Evolutionary conservation across 176 grass and related monocot species (phyloP), one percentile per base, ranked within the genome.

Genomic region (Carex littledalei): DNA sequence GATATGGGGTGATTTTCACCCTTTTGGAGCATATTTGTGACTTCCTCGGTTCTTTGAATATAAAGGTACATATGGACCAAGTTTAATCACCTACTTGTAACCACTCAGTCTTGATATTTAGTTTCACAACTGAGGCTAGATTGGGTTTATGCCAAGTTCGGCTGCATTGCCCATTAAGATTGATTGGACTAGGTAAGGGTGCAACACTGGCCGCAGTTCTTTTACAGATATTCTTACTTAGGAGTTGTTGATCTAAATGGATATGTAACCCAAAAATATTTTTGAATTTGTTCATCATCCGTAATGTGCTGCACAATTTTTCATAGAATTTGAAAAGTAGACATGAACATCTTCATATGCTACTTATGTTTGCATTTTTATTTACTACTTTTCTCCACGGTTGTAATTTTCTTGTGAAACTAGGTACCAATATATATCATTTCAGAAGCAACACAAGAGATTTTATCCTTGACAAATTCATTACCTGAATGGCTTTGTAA

Each of bases 401-500:
- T 73, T 76, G 14, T 74, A 90, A 76, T 67, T 0, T 79, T 59
- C 53, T 65, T 67, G 31, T 88, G 26, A 41, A 49, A 86, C 5
- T 70, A 95, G 95, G 88, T 89, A 63, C 95, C 93, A n/a, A 94
- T 95, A 86, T 94, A 90, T 84, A 86, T 98, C 53, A 88, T 98
- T 85, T 94, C 92, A 79, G 85, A 87, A 32, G 80, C 79, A 87
- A 91, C 88, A 80, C 90, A 92, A 87, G 91, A 93, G 69, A 88
- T 75, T 39, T 81, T 94, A 57, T 43, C 84, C 50, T 90, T 89
- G 84, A 84, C 88, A 45, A 98, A 93, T 87, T 32, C 91, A 63
- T 79, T 93, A 67, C 95, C 95, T 69, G 95, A 98, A 93, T 98
- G 95, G 93, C 88, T 98, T 73, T 95, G 91, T 64, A 94, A 95